Evolutionary conservation across 2,329 filamentous ascomycete species (phyloP).

Genomic region (Xylaria multiplex): DNA sequence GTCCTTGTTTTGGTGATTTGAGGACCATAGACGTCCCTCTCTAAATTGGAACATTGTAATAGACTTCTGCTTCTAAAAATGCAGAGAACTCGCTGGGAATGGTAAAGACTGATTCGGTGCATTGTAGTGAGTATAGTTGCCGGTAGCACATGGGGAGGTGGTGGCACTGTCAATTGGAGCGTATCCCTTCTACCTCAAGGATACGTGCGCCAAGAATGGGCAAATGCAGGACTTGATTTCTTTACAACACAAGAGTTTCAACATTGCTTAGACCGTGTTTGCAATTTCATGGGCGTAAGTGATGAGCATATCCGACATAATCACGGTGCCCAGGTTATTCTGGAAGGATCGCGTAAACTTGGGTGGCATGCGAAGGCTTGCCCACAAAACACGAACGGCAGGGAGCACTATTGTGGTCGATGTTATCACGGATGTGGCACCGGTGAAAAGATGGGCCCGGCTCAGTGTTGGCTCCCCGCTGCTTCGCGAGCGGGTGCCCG

Average conservation of each 20-base stretch:
- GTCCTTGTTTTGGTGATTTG: neutral
- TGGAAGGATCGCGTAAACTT: conserved; percentile 73
- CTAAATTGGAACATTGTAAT: too few species aligned
- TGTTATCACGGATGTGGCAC: conserved; percentile 58
- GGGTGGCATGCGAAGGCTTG: conserved; percentile 71
- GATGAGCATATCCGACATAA: conserved; percentile 66
- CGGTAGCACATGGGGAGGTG: conserved; percentile 75
- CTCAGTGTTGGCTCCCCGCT: conserved; percentile 74
- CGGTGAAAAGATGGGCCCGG: conserved; percentile 73
- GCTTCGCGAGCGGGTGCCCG: conserved; percentile 72
- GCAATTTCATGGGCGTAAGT: conserved; percentile 43
- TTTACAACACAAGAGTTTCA: conserved; percentile 74
- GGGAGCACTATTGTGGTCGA: conserved; percentile 68
- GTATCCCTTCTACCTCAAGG: conserved; percentile 63
- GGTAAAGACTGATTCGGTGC: neutral
- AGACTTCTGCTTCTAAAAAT: neutral
- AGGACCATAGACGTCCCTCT: neutral
- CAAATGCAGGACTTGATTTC: conserved; percentile 66
- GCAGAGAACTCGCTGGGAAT: neutral
- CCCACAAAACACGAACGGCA: conserved; percentile 74
- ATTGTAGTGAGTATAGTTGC: conserved; percentile 61
- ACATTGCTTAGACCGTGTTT: conserved; percentile 64
- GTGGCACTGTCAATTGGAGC: conserved; percentile 77
- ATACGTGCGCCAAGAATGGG: conserved; percentile 75
- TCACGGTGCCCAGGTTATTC: conserved; percentile 66